Conservation (phyloP, 139 green algal species). For the Limnomonas spitsbergensis region DNA sequence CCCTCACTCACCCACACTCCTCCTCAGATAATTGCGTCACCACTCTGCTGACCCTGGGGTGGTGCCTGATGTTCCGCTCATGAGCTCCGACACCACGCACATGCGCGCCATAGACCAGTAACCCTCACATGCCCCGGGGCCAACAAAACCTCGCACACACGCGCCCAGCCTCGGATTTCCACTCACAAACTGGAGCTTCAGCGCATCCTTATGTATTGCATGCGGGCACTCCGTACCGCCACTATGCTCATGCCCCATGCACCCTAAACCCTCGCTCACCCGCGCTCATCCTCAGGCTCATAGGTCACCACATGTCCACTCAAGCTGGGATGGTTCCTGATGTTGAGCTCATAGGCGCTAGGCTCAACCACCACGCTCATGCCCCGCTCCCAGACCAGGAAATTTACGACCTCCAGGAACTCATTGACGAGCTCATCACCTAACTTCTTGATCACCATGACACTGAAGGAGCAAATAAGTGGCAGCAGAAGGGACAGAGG, state of each 20-base stretch:
- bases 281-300: conserved; percentile 33
- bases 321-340: conserved; percentile 12
- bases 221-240: too few species aligned
- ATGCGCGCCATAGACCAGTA: too few species aligned
- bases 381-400: conserved; percentile 63
- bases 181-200: too few species aligned
- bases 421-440: conserved; percentile 77
- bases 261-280: too few species aligned
- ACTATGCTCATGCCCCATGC: too few species aligned
- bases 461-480: conserved; percentile 48
- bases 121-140: too few species aligned
- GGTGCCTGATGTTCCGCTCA: conserved; percentile 28
- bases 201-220: too few species aligned
- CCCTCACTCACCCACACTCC: conserved; percentile 37
- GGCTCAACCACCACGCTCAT: conserved; percentile 89
- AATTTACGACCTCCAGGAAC: conserved; percentile 64
- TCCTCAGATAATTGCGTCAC: conserved; percentile 57
- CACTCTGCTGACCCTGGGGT: conserved; percentile 17
- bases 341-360: conserved; percentile 57
- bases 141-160: too few species aligned
- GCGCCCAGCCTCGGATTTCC: too few species aligned
- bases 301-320: conserved; percentile 53
- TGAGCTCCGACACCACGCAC: conserved; percentile 85
- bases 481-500: not conserved
- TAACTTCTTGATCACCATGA: conserved; percentile 96